Evolutionary conservation across 257 asterid genomes (phyloP).

Genomic region (Solanum medicagineum): DNA sequence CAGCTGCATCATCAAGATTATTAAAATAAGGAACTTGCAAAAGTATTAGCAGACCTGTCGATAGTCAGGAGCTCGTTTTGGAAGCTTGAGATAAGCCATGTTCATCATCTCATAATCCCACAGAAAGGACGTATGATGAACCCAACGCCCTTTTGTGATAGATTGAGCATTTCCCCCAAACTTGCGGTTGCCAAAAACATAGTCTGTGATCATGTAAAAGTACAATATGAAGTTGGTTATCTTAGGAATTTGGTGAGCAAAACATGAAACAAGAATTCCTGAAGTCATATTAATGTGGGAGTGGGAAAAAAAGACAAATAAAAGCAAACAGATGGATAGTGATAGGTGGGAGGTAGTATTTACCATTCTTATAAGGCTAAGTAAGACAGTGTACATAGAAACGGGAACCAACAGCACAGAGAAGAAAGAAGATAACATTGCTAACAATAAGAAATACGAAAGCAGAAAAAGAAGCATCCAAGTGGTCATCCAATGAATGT

Average conservation of each 20-base stretch:
- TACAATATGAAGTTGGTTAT: background rate
- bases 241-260: background rate
- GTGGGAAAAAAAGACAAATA: background rate
- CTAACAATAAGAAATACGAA: background rate
- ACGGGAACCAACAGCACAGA: background rate
- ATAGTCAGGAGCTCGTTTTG: conserved; percentile 67
- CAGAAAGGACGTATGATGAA: conserved; percentile 83
- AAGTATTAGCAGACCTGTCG: conserved; percentile 41
- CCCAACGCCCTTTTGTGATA: conserved; percentile 72
- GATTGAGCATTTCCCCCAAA: conserved; percentile 98
- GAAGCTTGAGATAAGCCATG: conserved; percentile 80
- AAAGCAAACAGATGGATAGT: background rate
- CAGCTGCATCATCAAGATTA: background rate
- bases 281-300: background rate
- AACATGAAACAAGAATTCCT: background rate
- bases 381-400: background rate
- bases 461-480: background rate
- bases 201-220: conserved; percentile 36
- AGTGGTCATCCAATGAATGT: background rate
- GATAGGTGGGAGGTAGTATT: background rate
- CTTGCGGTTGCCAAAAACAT: conserved; percentile 65
- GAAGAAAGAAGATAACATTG: background rate
- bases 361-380: background rate
- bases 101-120: conserved; percentile 72
- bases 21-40: background rate